Conservation (phyloP, 2,329 filamentous ascomycete species). For the Colletotrichum orbiculare region DNA sequence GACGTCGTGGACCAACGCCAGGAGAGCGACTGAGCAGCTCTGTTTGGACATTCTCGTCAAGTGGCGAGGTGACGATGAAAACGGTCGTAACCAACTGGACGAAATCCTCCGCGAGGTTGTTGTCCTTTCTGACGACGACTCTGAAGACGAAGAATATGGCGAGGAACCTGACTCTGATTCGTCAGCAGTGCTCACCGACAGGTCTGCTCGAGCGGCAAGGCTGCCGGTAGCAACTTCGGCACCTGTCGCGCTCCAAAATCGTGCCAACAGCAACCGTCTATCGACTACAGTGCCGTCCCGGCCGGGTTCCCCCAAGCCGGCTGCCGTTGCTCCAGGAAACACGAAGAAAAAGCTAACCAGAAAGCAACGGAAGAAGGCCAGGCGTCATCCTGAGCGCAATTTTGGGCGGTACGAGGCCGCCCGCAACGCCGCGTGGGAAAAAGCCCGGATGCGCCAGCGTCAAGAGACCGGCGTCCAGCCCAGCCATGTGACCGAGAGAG, state of each 20-base stretch:
- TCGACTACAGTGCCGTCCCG: constrained; percentile 20
- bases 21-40: constrained; percentile 69
- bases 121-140: constrained; percentile 71
- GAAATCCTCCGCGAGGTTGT: constrained; percentile 75
- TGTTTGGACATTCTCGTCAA: constrained; percentile 75
- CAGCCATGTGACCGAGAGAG: constrained; percentile 2
- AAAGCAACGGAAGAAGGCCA: constrained; percentile 23
- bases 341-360: constrained; percentile 15
- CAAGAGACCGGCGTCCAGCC: background rate
- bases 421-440: constrained; percentile 28
- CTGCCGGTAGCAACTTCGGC: constrained; percentile 13
- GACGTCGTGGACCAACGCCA: constrained; percentile 68
- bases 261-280: constrained; percentile 17
- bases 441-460: constrained; percentile 24
- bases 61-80: constrained; percentile 79
- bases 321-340: constrained; percentile 16
- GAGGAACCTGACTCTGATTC: constrained; percentile 47
- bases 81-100: constrained; percentile 73
- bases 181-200: constrained; percentile 41
- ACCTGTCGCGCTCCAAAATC: constrained; percentile 9
- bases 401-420: constrained; percentile 36
- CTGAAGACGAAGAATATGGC: constrained; percentile 51
- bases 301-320: constrained; percentile 24
- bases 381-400: constrained; percentile 29
- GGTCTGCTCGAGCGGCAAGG: constrained; percentile 2